phyloP scores from a whole-genome alignment of 2,329 filamentous ascomycete genomes.

The Boeremia lycopersici region DNA sequence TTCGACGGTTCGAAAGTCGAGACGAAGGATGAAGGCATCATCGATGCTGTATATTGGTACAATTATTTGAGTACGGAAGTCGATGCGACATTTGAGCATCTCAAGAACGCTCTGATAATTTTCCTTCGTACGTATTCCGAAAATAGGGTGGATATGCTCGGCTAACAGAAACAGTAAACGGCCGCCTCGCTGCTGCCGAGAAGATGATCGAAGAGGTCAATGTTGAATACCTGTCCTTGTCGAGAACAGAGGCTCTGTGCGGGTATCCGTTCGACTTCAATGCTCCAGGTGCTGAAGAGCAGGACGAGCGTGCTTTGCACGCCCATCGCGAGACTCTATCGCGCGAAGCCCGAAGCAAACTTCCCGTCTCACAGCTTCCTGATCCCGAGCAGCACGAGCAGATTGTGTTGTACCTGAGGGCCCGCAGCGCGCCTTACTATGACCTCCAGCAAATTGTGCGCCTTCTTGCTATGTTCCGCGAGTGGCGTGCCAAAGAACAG shows the following conservation, averaged over 20 bases:
- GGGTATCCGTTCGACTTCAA: slow-evolving; percentile 47
- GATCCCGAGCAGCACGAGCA: slow-evolving; percentile 26
- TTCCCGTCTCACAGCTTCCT: slow-evolving; percentile 29
- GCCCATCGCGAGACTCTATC: slow-evolving; percentile 29
- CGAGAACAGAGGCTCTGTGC: slow-evolving; percentile 51
- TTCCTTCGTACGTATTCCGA: slow-evolving; percentile 74
- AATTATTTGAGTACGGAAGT: slow-evolving; percentile 68
- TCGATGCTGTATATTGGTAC: slow-evolving; percentile 85
- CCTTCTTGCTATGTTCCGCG: slow-evolving; percentile 50
- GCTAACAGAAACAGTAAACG: slow-evolving; percentile 45
- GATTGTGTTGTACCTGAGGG: slow-evolving; percentile 30
- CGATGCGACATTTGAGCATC: slow-evolving; percentile 68
- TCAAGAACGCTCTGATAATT: slow-evolving; percentile 77
- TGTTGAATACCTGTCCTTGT: slow-evolving; percentile 52
- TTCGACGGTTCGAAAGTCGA: slow-evolving; percentile 66
- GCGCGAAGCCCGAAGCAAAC: slow-evolving; percentile 22
- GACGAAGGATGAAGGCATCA: slow-evolving; percentile 71
- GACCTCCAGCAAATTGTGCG: slow-evolving; percentile 52
- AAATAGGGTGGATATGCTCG: neutral
- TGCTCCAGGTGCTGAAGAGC: slow-evolving; percentile 31
- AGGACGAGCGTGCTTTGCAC: slow-evolving; percentile 31
- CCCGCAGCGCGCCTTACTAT: slow-evolving; percentile 45
- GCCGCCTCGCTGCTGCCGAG: slow-evolving; percentile 61
- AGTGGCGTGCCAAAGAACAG: slow-evolving; percentile 52
- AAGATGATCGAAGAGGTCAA: slow-evolving; percentile 59